Percentiles rank a stretch among this genome's conserved stretches.
phyloP scores from a whole-genome alignment of 1,139 yeast species.

The Hemisphaericaspora xylofermentans region DNA sequence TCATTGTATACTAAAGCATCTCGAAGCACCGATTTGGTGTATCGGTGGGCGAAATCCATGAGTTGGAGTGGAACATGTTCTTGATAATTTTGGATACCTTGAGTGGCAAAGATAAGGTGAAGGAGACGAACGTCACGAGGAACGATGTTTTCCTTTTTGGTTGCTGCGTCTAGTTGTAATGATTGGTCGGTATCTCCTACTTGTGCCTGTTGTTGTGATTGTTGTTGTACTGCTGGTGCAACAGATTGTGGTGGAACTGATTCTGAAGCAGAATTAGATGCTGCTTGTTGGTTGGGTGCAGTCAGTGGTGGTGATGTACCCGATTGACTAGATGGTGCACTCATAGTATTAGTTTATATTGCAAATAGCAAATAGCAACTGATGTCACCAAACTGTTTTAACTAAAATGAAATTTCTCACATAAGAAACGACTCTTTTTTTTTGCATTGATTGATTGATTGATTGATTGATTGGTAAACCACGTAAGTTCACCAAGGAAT shows the following conservation, averaged over 20 bases:
- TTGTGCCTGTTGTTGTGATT: constrained; percentile 1
- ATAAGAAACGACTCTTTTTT: no score
- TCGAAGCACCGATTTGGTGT: constrained; percentile 80
- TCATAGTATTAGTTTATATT: background rate
- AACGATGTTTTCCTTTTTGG: constrained; percentile 28
- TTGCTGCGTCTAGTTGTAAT: constrained; percentile 10
- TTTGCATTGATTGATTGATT: no score
- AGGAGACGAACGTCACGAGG: constrained; percentile 92
- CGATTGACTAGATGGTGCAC: background rate
- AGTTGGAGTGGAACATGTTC: constrained; percentile 93
- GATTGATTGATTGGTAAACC: no score
- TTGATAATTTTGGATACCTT: constrained; percentile 88
- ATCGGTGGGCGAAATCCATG: constrained; percentile 93
- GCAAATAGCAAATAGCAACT: background rate
- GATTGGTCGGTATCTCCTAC: constrained; percentile 3
- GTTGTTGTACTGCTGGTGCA: constrained; percentile 2
- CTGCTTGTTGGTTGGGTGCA: background rate
- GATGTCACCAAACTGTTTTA: no score
- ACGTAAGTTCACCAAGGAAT: no score
- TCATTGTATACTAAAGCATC: constrained; percentile 90
- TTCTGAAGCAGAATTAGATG: background rate
- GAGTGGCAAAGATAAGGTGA: constrained; percentile 89
- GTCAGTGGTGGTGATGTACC: background rate
- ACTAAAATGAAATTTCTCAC: background rate
- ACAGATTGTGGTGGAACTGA: background rate